A percentile compares a stretch with the other conserved stretches of the same genome.
Conservation (phyloP, 139 green algal genomes). For the Prasinococcaceae sp. region DNA sequence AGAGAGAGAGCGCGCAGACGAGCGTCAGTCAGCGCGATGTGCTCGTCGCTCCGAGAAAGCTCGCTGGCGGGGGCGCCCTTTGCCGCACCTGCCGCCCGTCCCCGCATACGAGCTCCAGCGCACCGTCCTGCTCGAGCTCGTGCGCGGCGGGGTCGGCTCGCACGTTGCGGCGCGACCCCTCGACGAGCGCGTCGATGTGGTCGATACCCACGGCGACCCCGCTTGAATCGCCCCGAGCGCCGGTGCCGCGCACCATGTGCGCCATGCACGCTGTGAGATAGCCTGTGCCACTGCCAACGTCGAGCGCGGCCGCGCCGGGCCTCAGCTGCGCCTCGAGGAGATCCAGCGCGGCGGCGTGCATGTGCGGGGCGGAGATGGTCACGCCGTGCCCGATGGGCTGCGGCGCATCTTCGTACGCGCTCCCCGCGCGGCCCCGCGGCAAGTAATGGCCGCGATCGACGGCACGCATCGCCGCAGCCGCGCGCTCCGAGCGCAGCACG, state of each 20-base stretch:
- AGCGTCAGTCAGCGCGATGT: too few species aligned
- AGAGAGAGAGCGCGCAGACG: too few species aligned
- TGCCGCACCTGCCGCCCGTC: too few species aligned
- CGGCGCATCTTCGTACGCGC: conserved; percentile 21
- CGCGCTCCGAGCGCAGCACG: conserved; percentile 4
- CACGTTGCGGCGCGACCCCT: background rate
- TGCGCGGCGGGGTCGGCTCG: too few species aligned
- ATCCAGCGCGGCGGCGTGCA: conserved; percentile 83
- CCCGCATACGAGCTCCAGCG: conserved; percentile 15
- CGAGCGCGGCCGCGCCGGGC: conserved; percentile 54
- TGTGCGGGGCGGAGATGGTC: conserved; percentile 87
- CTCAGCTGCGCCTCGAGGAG: conserved; percentile 46
- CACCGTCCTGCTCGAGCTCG: too few species aligned
- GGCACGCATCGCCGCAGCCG: conserved; percentile 18
- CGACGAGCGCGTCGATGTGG: conserved; percentile 27
- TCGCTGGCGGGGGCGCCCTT: too few species aligned
- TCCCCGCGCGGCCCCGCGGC: background rate
- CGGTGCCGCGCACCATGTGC: conserved; percentile 33
- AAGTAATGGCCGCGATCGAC: conserved; percentile 20
- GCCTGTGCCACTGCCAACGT: conserved; percentile 66
- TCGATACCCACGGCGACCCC: conserved; percentile 28
- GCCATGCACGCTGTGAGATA: conserved; percentile 66
- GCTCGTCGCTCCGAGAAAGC: too few species aligned
- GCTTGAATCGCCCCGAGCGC: background rate
- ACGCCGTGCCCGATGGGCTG: conserved; percentile 27